Evolutionary conservation across 1,284 basidiomycete genomes (phyloP).

Genomic region (Tylopilus sp.): DNA sequence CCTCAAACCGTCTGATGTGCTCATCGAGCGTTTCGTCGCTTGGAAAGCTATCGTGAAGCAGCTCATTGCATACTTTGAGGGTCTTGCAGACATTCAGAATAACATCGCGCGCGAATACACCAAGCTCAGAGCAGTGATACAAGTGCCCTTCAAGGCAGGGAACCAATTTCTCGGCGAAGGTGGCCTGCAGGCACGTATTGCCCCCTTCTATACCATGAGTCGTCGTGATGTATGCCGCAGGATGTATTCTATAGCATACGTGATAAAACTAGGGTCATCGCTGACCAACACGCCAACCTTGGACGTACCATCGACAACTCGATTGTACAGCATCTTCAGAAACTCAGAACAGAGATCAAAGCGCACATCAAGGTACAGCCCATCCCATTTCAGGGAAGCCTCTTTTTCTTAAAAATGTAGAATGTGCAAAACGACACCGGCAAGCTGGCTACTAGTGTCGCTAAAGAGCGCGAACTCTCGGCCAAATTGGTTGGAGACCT

Average conservation of each 20-base stretch:
- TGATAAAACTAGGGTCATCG: constrained; percentile 91
- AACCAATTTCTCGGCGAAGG: constrained; percentile 96
- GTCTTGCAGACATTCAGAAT: constrained; percentile 92
- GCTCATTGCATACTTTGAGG: constrained; percentile 86
- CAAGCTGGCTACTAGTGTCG: constrained; percentile 90
- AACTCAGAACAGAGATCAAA: constrained; percentile 92
- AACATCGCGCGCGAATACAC: constrained; percentile 93
- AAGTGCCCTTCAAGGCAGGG: constrained; percentile 93
- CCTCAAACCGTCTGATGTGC: constrained; percentile 90
- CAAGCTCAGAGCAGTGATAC: constrained; percentile 95
- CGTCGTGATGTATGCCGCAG: constrained; percentile 36
- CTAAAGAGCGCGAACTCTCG: constrained; percentile 91
- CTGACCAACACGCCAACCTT: constrained; percentile 95
- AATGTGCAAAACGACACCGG: constrained; percentile 99
- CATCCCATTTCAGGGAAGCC: constrained; percentile 3
- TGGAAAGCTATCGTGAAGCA: constrained; percentile 98
- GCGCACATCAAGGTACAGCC: constrained; percentile 84
- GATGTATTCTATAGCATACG: constrained; percentile 93
- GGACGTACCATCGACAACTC: constrained; percentile 96
- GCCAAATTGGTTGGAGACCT: constrained; percentile 87
- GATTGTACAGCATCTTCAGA: constrained; percentile 97
- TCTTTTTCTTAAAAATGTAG: constrained; percentile 34
- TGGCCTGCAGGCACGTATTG: constrained; percentile 63
- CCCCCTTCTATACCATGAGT: neutral
- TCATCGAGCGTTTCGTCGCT: constrained; percentile 91